Percentiles rank a stretch among this genome's conserved stretches.
Conservation (phyloP, 2,329 filamentous ascomycete genomes). For the Hymenoscyphus occultus region DNA sequence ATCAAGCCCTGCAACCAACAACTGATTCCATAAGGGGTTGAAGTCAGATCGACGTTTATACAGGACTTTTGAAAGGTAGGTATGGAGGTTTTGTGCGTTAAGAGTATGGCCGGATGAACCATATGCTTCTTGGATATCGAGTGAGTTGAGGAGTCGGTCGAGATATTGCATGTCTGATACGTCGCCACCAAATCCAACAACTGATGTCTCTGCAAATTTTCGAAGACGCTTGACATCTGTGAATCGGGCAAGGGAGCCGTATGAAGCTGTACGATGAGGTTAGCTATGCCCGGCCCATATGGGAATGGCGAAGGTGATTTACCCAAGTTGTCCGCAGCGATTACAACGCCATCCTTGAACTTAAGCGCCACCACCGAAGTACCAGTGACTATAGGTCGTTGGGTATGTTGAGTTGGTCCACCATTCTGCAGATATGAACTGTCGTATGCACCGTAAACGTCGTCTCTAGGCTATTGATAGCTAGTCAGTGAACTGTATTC, state of each 20-base stretch:
- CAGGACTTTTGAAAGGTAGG: constrained; percentile 92
- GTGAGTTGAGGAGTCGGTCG: constrained; percentile 81
- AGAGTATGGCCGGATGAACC: constrained; percentile 53
- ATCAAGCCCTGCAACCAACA: constrained; percentile 87
- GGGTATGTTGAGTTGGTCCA: constrained; percentile 79
- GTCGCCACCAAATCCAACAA: constrained; percentile 94
- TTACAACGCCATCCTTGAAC: constrained; percentile 93
- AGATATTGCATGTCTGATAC: constrained; percentile 99
- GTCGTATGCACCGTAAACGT: constrained; percentile 94
- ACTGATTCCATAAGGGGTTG: constrained; percentile 95
- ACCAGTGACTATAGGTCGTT: constrained; percentile 90
- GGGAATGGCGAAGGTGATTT: constrained; percentile 24
- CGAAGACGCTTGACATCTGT: constrained; percentile 94
- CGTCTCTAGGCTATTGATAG: constrained; percentile 77
- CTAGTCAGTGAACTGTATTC: constrained; percentile 37
- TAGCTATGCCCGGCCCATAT: constrained; percentile 16
- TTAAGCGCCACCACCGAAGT: constrained; percentile 94
- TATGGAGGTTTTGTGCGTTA: constrained; percentile 91
- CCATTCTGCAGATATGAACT: constrained; percentile 73
- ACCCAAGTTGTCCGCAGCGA: constrained; percentile 97
- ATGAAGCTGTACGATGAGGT: constrained; percentile 65
- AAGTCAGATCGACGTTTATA: constrained; percentile 94
- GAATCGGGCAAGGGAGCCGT: constrained; percentile 95
- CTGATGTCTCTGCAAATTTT: constrained; percentile 76
- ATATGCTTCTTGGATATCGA: constrained; percentile 89